Percentiles rank a stretch among this genome's conserved stretches.
Conservation (phyloP, 2,329 filamentous ascomycete species). For the Penicillium olsonii region DNA sequence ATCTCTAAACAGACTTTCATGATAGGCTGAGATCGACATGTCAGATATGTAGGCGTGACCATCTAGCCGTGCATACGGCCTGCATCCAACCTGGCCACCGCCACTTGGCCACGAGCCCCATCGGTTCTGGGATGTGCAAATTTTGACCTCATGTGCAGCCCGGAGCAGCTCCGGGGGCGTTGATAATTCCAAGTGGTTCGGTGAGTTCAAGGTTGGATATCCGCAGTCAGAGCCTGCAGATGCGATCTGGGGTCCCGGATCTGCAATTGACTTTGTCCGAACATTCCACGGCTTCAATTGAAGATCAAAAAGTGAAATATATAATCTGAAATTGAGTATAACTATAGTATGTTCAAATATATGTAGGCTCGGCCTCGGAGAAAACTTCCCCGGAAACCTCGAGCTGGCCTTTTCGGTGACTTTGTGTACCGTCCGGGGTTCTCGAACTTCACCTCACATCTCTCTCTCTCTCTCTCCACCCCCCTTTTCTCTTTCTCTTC, state of each 20-base stretch:
- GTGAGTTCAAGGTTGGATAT: too few species aligned
- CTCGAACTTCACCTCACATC: slow-evolving; percentile 19
- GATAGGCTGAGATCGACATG: neutral
- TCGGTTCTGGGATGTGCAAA: neutral
- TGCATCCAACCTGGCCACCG: slow-evolving; percentile 1
- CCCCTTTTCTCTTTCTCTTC: slow-evolving; percentile 16
- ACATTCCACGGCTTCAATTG: neutral
- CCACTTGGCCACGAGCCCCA: slow-evolving; percentile 6
- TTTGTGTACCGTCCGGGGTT: slow-evolving; percentile 28
- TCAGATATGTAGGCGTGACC: neutral
- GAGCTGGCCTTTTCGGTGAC: slow-evolving; percentile 27
- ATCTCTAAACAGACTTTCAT: neutral
- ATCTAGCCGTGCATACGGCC: neutral
- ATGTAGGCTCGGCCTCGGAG: slow-evolving; percentile 21
- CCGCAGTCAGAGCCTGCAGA: too few species aligned
- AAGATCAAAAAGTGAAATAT: neutral
- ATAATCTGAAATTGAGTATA: too few species aligned
- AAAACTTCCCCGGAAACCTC: slow-evolving; percentile 29
- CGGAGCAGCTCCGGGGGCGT: neutral
- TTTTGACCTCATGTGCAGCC: neutral
- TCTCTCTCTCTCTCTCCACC: slow-evolving; percentile 12
- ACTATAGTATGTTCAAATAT: neutral
- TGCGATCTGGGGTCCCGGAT: neutral
- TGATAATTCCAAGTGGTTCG: too few species aligned
- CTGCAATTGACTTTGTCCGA: neutral